phyloP scores from a whole-genome alignment of 2,329 filamentous ascomycete genomes.

The Diaporthe nobilis region DNA sequence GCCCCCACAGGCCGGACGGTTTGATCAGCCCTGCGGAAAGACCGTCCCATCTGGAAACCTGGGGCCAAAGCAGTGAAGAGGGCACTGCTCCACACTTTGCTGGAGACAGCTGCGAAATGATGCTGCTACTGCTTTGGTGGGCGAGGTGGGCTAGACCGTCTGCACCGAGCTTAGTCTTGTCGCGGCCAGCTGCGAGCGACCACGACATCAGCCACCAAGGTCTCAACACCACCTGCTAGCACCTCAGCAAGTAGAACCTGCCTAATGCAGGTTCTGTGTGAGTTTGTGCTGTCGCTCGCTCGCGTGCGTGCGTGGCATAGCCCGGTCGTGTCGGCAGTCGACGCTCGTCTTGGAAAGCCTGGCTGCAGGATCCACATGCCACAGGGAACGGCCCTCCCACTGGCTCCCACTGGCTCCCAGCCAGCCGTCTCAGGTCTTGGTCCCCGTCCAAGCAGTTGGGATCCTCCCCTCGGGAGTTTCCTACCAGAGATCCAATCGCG shows the following conservation, averaged over 20 bases:
- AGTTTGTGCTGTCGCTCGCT: not conserved
- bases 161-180: not conserved
- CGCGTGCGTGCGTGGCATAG: not conserved
- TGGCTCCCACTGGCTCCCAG: not conserved
- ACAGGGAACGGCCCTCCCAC: constrained; percentile 3
- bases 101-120: not conserved
- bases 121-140: not conserved
- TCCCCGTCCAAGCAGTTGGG: constrained; percentile 28
- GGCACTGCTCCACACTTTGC: constrained; percentile 10
- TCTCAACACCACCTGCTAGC: constrained; percentile 5
- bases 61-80: constrained; percentile 4
- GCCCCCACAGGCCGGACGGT: constrained; percentile 29
- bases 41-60: constrained; percentile 23
- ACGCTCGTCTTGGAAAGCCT: not conserved
- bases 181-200: not conserved
- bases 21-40: constrained; percentile 34
- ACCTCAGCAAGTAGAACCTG: not conserved
- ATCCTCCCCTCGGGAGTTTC: constrained; percentile 12
- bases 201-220: not conserved
- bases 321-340: constrained; percentile 2
- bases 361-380: constrained; percentile 5
- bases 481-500: constrained; percentile 26
- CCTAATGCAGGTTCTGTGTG: not conserved
- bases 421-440: constrained; percentile 28
- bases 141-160: not conserved